Evolutionary conservation across 2,329 filamentous ascomycete species (phyloP).

Genomic region (Fusarium dlaminii): DNA sequence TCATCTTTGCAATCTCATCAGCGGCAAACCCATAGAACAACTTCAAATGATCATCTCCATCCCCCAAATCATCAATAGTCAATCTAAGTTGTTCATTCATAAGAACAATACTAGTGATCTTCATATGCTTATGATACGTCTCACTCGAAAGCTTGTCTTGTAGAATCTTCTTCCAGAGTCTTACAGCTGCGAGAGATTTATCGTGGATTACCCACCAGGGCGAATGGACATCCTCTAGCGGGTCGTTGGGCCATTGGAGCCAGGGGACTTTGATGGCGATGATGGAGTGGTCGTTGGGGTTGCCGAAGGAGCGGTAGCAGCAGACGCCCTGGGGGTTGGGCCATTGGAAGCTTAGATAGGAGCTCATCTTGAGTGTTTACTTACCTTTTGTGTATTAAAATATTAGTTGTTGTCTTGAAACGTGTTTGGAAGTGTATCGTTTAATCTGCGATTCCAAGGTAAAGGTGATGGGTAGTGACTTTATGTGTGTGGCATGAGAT

Average conservation of each 20-base stretch:
- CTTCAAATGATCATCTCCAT: neutral
- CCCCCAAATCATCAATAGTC: neutral
- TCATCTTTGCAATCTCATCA: slow-evolving; percentile 13
- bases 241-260: slow-evolving; percentile 22
- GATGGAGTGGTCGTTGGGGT: slow-evolving; percentile 5
- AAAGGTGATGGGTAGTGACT: neutral
- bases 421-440: neutral
- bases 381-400: neutral
- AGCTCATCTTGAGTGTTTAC: neutral
- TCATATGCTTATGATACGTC: slow-evolving; percentile 3
- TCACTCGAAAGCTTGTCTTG: neutral
- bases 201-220: slow-evolving; percentile 1
- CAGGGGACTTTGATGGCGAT: slow-evolving; percentile 15
- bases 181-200: neutral
- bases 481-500: neutral
- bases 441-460: neutral
- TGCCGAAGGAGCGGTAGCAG: slow-evolving; percentile 8
- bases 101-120: neutral
- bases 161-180: neutral
- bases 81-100: slow-evolving; percentile 19
- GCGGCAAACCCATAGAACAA: slow-evolving; percentile 24
- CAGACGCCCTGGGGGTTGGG: neutral
- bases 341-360: slow-evolving; percentile 18
- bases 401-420: neutral
- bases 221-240: neutral